Evolutionary conservation across 2,329 filamentous ascomycete genomes (phyloP), one percentile per base, ranked within the genome.

Genomic region (Cordyceps pruinosa): DNA sequence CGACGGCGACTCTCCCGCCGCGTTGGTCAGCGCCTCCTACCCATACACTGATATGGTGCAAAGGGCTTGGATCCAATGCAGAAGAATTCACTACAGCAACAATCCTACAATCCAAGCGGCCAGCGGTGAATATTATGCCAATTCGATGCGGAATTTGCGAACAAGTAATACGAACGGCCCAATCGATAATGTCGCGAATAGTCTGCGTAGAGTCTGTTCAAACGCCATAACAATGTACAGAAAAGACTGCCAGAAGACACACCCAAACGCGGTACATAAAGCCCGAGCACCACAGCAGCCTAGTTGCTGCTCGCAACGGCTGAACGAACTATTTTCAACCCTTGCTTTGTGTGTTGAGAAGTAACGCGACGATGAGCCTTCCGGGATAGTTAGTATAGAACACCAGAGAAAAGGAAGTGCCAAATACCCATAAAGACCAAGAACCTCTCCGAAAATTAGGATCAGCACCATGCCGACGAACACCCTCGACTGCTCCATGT

Each of bases 401-500:
- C 21, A 9, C 8, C n/a, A 34, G n/a, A 25, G 9, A 34, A 7
- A 3, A n/a, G 3, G 23, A 2, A n/a, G 13, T 13, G 13, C 61
- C 1, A 71, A 87, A 64, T 80, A 96, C 90, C 94, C 94, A 68
- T 99, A 99, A 32, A 99, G 86, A 72, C 94, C 94, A 70, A 99
- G 72, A 19, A 99, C 94, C 79, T 99, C 94, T 58, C 90, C 94
- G 70, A 99, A 99, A 83, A 99, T 99, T 62, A 97, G 82, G 65
- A 97, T 97, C 66, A 99, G 77, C 47, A 99, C 93, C 94, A 97
- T 97, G 73, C 94, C 94, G 50, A 99, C 94, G 66, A 97, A 99
- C 63, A 99, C 88, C 62, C 93, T 84, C 50, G 89, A 95, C 74
- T 99, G 94, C 68, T 90, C 85, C 91, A 99, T 96, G 77, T 95